Evolutionary conservation across 108 stramenopile species (phyloP), one percentile per base, ranked within the genome.

Genomic region (Fistulifera pelliculosa): DNA sequence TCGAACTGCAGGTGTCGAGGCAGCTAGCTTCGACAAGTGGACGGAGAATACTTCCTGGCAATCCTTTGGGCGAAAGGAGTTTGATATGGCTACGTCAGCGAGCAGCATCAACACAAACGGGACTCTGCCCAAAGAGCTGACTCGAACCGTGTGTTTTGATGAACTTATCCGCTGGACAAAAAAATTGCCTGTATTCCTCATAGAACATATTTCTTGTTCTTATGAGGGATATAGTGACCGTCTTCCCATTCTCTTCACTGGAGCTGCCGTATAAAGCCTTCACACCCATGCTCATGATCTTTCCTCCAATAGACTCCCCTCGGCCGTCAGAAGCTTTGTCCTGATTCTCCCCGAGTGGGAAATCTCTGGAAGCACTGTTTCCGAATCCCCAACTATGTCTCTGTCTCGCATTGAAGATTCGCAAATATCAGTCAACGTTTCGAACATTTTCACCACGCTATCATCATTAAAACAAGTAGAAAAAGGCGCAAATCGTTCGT

Each of bases 201-300:
- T 68, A 75, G 52, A 76, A 90, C 0, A 70, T 60, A 51, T 76
- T 71, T 17, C 52, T 71, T 18, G 73, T 66, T 39, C 75, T 58
- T 68, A 42, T 68, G 44, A 64, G 64, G 45, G 62, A 55, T 25
- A 27, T 52, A 50, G 13, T 52, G 16, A 44, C 58, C 49, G 45
- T 48, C 15, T 62, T 52, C 1, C 7, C 43, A 45, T 47, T 65
- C 31, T 60, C 58, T 13, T 43, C 52, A 10, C 48, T 14, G 10
- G 61, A 60, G 27, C 62, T 65, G 16, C 75, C 75, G 42, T 66
- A 65, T 38, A 90, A 80, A 26, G 83, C 83, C 53, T 83, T 66
- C 1, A 81, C 89, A 18, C 85, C 88, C 42, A 86, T 77, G 50
- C 64, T 82, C 31, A 90, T 80, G 26, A 90, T 59, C 50, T 83